Base-by-base conservation (phyloP, 106 monocot species). In the Allium fistulosum region DNA sequence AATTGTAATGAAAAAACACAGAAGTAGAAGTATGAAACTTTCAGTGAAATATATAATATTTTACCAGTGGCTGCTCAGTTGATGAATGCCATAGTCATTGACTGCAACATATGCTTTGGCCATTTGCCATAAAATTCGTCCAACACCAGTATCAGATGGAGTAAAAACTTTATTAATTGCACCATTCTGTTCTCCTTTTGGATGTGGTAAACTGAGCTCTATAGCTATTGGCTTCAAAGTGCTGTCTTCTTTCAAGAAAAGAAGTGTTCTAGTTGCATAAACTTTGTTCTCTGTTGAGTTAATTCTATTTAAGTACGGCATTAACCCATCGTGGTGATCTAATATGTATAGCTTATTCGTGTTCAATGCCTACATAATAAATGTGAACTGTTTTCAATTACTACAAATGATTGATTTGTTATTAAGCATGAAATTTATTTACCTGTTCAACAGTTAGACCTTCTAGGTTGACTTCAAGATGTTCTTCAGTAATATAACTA, bases 381-480 rank as follows among this genome's bases (percentile, higher is more conserved):
- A 22, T 22, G 22, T 22, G 22, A 22, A 22, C 22, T 22, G 22
- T 22, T 22, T 22, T 22, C 22, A 22, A 22, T 22, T 22, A 22
- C 22, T 7, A 13, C 61, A 37, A 61, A n/a, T 9, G 8, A 17
- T n/a, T 13, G 22, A 59, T 17, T n/a, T n/a, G n/a, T 17, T 11
- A 14, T 62, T 62, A 62, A 10, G 2, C 17, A 7, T 15, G 14
- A 17, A 59, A 59, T 59, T 13, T 53, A 13, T 10, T 11, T 62
- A 87, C 87, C 74, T 87, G 28, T 8, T 78, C 46, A 0, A 83
- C 73, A 0, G 79, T 78, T 10, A 82, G 56, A 0, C 93, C 86
- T 10, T 76, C 78, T 0, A 94, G 61, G 63, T 74, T 70, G 1
- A 57, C 67, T 52, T 71, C 72, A 62, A 94, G 71, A 58, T 84